Evolutionary conservation across 2,329 filamentous ascomycete genomes (phyloP), one percentile per base, ranked within the genome.

Genomic region (Ceratocystis diversiconidia): DNA sequence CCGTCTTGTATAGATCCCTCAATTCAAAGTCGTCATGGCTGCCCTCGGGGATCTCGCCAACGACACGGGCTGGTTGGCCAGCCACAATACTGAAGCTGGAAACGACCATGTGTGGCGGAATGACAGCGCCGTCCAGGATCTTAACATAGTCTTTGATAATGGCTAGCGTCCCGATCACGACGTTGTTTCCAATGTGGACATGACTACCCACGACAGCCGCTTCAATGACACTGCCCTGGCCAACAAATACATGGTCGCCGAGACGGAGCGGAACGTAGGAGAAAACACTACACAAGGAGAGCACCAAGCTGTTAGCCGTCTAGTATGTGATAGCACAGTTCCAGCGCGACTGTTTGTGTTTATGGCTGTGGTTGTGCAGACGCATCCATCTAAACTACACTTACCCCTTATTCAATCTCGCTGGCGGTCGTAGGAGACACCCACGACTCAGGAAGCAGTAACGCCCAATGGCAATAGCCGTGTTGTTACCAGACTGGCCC

Each of bases 91-190:
- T 92, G 73, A 94, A 95, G 72, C 90, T 92, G 1, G 92, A 91
- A 65, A 97, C 88, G 28, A 97, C 90, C 86, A 95, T 95, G 68
- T 90, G 88, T 0, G 88, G 80, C 1, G 94, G 89, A 5, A 99
- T 83, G 3, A 96, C 86, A 0, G 89, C 85, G 36, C 88, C 88
- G 68, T 96, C 90, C 70, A 97, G 76, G 50, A 99, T 85, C 74
- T 88, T 87, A 61, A 95, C 90, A 72, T 90, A 95, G 74, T 97
- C 94, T 75, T 96, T 96, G 73, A 97, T 84, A 68, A 96, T 92
- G 62, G 87, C 88, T 75, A 96, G 92, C 70, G 91, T 88, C 66
- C 90, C 89, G 62, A 99, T 80, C 0, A 88, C 86, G 69, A 86
- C 89, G 63, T 85, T 84, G 65, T 82, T 81, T 25, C 91, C 92